phyloP scores from a whole-genome alignment of 2,329 filamentous ascomycete genomes.

The Ophiostoma populinum region DNA sequence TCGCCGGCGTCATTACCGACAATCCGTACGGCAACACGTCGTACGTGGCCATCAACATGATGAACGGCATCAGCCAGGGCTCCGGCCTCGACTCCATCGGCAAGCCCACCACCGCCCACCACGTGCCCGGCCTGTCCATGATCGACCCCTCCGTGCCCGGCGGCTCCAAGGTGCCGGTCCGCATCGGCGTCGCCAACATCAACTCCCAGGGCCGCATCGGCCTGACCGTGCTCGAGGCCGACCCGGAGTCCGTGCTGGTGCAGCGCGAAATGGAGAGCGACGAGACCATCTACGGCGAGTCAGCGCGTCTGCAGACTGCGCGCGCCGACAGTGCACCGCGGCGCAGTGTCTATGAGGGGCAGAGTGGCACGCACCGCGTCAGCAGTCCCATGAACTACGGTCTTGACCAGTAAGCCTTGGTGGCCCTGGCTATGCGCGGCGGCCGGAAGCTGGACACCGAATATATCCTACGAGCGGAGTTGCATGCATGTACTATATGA shows the following conservation, averaged over 20 bases:
- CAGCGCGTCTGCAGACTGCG: constrained; percentile 8
- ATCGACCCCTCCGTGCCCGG: constrained; percentile 31
- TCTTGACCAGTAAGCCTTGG: constrained; percentile 12
- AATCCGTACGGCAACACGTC: constrained; percentile 24
- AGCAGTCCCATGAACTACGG: constrained; percentile 24
- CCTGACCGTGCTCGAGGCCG: constrained; percentile 24
- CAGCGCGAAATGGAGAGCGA: constrained; percentile 27
- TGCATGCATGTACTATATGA: constrained; percentile 6
- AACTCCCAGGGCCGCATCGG: constrained; percentile 33
- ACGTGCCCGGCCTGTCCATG: constrained; percentile 19
- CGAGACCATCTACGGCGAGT: constrained; percentile 17
- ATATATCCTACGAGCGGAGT: too few relatives aligned
- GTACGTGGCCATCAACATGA: constrained; percentile 19
- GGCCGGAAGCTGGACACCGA: too few relatives aligned
- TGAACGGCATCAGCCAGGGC: neutral
- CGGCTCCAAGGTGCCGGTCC: constrained; percentile 37
- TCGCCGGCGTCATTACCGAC: constrained; percentile 36
- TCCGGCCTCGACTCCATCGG: neutral
- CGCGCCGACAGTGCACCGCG: constrained; percentile 12
- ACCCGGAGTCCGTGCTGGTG: constrained; percentile 23
- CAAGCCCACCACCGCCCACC: neutral
- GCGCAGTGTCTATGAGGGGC: neutral
- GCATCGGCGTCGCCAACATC: constrained; percentile 25
- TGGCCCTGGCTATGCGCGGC: too few relatives aligned
- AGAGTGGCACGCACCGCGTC: constrained; percentile 9